These are phyloP conservation scores for Lepidium africanum DNA, from an alignment of 345 rosid species.

Conservation along the genomic window DNA sequence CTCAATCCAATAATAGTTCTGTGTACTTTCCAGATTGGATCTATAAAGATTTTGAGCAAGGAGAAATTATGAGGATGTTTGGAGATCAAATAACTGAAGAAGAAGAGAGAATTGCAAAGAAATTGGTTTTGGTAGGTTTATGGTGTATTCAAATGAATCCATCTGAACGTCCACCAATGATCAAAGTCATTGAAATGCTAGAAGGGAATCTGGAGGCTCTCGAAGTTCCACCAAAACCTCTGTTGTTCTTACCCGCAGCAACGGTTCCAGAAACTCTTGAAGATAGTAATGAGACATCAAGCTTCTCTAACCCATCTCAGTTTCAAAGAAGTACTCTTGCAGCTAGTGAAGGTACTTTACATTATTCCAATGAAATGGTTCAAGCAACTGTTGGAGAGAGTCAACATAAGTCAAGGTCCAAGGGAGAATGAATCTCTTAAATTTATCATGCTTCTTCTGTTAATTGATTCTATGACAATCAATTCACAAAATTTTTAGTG, in stretches of 20 bases:
- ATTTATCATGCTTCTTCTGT: too few species aligned
- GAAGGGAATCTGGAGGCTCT: constrained; percentile 6
- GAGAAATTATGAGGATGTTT: background rate
- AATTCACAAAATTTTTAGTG: too few species aligned
- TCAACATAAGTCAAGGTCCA: background rate
- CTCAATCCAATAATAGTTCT: background rate
- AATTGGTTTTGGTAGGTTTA: constrained; percentile 27
- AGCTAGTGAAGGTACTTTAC: background rate
- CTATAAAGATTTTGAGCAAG: background rate
- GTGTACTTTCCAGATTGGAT: constrained; percentile 17
- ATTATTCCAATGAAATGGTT: background rate
- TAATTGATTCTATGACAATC: too few species aligned
- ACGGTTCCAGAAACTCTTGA: background rate
- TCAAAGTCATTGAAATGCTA: constrained; percentile 22
- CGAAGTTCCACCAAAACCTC: constrained; percentile 1
- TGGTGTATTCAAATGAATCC: constrained; percentile 42
- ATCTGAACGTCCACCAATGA: constrained; percentile 32
- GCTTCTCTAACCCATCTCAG: background rate
- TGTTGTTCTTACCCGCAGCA: background rate
- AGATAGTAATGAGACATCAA: background rate
- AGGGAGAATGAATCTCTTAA: background rate
- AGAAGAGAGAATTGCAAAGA: constrained; percentile 14
- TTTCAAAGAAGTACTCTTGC: background rate
- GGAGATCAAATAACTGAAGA: background rate
- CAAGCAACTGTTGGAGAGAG: background rate